These are phyloP conservation scores for Komagataella pastoris DNA, from an alignment of 805 yeast species.

Conservation along the genomic window DNA sequence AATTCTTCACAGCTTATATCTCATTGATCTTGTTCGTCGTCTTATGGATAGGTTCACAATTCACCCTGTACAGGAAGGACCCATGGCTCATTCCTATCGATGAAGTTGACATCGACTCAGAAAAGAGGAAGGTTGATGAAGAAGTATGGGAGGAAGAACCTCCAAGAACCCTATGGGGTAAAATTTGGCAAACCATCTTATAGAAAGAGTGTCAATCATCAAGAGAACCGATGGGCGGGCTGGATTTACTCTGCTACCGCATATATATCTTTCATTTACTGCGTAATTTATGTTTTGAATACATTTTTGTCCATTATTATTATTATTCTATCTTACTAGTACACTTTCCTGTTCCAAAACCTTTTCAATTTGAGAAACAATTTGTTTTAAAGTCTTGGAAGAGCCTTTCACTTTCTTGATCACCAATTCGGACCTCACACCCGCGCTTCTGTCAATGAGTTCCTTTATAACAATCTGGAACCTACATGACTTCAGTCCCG, in stretches of 20 bases:
- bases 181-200: constrained; percentile 33
- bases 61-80: constrained; percentile 38
- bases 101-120: constrained; percentile 60
- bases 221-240: neutral
- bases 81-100: constrained; percentile 32
- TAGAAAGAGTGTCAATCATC: constrained; percentile 5
- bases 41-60: constrained; percentile 32
- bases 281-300: neutral
- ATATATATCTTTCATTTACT: neutral
- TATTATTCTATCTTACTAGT: constrained; percentile 14
- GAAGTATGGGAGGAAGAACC: constrained; percentile 43
- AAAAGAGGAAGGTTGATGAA: constrained; percentile 50
- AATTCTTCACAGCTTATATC: constrained; percentile 60
- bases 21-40: constrained; percentile 49
- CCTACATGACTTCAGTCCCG: constrained; percentile 50
- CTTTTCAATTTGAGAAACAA: constrained; percentile 49
- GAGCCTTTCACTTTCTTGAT: constrained; percentile 60
- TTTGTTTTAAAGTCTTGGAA: constrained; percentile 40
- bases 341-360: constrained; percentile 57
- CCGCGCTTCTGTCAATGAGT: constrained; percentile 4
- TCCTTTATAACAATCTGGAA: constrained; percentile 37
- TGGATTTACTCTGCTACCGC: neutral
- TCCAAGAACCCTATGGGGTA: constrained; percentile 41
- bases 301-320: neutral
- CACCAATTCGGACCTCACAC: constrained; percentile 36